These are phyloP conservation scores for Pythium graminicola DNA, from an alignment of 352 stramenopile genomes.

Conservation along the genomic window DNA sequence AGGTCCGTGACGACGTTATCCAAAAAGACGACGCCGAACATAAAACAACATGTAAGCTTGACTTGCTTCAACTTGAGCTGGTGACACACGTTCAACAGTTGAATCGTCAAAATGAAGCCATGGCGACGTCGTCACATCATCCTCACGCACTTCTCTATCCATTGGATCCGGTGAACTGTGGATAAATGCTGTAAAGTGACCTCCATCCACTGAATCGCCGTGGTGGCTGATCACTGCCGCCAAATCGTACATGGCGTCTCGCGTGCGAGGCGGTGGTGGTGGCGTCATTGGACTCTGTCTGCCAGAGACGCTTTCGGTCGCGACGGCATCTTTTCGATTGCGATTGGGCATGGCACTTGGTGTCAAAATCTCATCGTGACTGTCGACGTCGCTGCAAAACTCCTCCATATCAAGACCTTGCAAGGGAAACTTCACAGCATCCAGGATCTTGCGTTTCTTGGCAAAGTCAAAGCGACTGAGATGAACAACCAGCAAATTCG, in stretches of 20 bases:
- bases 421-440: conserved; percentile 44
- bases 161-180: conserved; percentile 23
- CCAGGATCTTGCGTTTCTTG: conserved; percentile 45
- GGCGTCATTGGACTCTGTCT: conserved; percentile 11
- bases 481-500: conserved; percentile 70
- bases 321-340: conserved; percentile 14
- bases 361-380: conserved; percentile 16
- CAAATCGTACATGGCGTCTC: conserved; percentile 52
- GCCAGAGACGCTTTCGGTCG: neutral
- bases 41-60: conserved; percentile 59
- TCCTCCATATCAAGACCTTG: conserved; percentile 27
- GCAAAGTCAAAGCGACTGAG: conserved; percentile 71
- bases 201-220: conserved; percentile 55
- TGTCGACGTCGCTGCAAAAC: conserved; percentile 32
- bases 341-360: neutral
- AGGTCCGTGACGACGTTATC: no score
- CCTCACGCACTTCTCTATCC: neutral
- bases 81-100: conserved; percentile 30
- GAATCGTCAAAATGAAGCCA: conserved; percentile 66
- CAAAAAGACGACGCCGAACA: conserved; percentile 26
- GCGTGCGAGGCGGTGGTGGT: conserved; percentile 5
- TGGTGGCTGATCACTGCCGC: conserved; percentile 61
- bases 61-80: conserved; percentile 34
- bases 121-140: conserved; percentile 7
- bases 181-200: conserved; percentile 65